These are phyloP conservation scores for Macrocybe gigantea DNA, from an alignment of 768 basidiomycete species.

Conservation along the genomic window DNA sequence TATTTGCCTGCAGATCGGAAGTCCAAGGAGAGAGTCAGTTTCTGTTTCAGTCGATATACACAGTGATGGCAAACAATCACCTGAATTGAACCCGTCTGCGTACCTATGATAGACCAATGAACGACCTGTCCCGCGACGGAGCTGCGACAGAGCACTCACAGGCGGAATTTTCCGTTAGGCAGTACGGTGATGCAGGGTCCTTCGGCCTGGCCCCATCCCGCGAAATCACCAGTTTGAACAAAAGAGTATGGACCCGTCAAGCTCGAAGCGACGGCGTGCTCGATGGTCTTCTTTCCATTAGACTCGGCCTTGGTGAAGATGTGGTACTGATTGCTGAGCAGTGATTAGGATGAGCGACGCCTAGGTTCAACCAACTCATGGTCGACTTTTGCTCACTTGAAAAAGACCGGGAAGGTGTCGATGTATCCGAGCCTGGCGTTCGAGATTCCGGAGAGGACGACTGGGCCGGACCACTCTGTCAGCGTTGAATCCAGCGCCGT, in stretches of 20 bases:
- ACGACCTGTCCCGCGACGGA: no score
- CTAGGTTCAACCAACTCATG: background rate
- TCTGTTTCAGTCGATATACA: background rate
- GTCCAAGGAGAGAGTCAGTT: background rate
- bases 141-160: conserved; percentile 14
- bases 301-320: conserved; percentile 28
- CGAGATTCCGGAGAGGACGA: conserved; percentile 27
- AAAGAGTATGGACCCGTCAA: conserved; percentile 22
- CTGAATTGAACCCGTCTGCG: conserved; percentile 25
- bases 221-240: conserved; percentile 27
- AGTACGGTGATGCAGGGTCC: conserved; percentile 24
- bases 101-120: conserved; percentile 10
- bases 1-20: conserved; percentile 20
- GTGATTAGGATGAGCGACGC: background rate
- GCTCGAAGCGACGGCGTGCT: conserved; percentile 19
- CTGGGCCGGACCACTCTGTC: conserved; percentile 23
- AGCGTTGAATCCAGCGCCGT: conserved; percentile 24
- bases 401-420: conserved; percentile 28
- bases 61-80: conserved; percentile 4
- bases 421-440: conserved; percentile 28
- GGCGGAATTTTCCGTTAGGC: conserved; percentile 24
- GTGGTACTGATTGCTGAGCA: conserved; percentile 24
- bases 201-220: conserved; percentile 28
- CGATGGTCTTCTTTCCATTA: conserved; percentile 23
- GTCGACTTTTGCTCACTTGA: conserved; percentile 17